Evolutionary conservation across 129 eudicot species (phyloP).

Genomic region (Calendula officinalis): DNA sequence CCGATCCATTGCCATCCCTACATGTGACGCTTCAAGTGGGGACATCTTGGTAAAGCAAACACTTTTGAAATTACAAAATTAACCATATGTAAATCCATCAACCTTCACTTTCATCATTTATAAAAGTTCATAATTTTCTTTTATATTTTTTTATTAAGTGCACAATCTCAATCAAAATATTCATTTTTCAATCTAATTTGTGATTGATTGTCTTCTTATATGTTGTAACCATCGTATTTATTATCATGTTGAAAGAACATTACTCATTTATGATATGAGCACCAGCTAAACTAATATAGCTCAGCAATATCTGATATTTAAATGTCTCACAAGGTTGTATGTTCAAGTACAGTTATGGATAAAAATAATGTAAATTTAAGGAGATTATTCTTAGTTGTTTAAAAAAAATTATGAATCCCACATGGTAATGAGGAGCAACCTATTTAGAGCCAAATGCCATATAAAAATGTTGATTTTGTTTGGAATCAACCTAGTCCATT

Average conservation of each 20-base stretch:
- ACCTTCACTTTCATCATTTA: slow-evolving; percentile 29
- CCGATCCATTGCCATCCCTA: too few species aligned
- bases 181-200: background rate
- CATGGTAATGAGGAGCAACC: too few species aligned
- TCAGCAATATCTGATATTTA: background rate
- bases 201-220: slow-evolving; percentile 19
- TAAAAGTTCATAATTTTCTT: background rate
- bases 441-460: too few species aligned
- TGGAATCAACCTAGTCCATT: too few species aligned
- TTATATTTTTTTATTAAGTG: background rate
- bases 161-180: background rate
- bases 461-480: too few species aligned
- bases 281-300: background rate
- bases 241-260: background rate
- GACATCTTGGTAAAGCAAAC: background rate
- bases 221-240: slow-evolving; percentile 15
- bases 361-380: too few species aligned
- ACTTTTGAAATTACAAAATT: background rate
- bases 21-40: slow-evolving; percentile 23
- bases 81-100: slow-evolving; percentile 8
- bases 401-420: too few species aligned
- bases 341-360: too few species aligned
- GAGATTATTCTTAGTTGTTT: too few species aligned
- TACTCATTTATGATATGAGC: background rate
- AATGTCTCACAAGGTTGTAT: too few species aligned